Percentiles rank a stretch among this genome's conserved stretches.
phyloP scores from a whole-genome alignment of 495 filamentous ascomycete species.

The Elasticomyces elasticus region DNA sequence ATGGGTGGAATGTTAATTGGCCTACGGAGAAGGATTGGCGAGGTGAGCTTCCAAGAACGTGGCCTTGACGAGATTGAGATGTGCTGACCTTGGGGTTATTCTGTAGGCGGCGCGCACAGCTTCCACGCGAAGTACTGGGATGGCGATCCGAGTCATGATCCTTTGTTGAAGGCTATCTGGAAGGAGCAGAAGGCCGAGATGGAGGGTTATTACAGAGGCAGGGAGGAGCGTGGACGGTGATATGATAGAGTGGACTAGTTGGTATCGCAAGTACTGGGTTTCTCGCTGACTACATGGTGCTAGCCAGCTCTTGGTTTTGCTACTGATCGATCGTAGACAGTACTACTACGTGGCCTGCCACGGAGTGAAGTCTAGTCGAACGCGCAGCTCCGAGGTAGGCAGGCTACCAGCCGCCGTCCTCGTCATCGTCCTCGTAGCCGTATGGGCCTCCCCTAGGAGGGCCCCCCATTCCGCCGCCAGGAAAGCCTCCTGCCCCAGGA shows the following conservation, averaged over 20 bases:
- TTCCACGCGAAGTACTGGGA: conserved; percentile 26
- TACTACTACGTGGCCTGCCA: too few species aligned
- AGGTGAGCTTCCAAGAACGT: not conserved
- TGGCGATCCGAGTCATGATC: conserved; percentile 22
- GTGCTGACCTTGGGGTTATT: not conserved
- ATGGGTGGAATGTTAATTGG: conserved; percentile 28
- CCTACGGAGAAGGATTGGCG: conserved; percentile 22
- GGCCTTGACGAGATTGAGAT: not conserved
- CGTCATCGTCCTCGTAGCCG: too few species aligned
- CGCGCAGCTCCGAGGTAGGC: too few species aligned
- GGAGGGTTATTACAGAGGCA: conserved; percentile 20
- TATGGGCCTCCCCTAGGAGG: too few species aligned
- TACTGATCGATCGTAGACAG: too few species aligned
- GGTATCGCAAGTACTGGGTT: too few species aligned
- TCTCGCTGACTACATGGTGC: too few species aligned
- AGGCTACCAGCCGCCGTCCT: too few species aligned
- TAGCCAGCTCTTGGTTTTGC: too few species aligned
- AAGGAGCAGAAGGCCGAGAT: conserved; percentile 24
- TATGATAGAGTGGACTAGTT: not conserved
- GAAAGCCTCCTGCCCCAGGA: too few species aligned
- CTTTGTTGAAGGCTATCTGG: conserved; percentile 24
- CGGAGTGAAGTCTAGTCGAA: too few species aligned
- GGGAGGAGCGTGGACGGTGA: not conserved
- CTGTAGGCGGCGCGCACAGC: conserved; percentile 16
- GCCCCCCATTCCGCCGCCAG: too few species aligned